phyloP scores from a whole-genome alignment of 495 filamentous ascomycete genomes.

The Saxophila tyrrhenica region DNA sequence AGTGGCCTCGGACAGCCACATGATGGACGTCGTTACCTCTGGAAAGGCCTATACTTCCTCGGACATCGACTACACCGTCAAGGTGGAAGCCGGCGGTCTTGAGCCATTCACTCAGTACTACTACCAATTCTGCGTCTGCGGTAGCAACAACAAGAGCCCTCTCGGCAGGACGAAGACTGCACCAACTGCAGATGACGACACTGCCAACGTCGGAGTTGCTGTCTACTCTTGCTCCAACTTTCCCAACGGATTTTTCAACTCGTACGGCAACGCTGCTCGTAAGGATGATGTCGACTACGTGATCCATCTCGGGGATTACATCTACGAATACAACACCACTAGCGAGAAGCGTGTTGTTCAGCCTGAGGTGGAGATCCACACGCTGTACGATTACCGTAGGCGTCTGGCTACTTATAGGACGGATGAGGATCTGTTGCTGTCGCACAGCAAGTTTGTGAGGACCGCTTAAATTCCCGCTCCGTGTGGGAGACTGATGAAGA shows the following conservation, averaged over 20 bases:
- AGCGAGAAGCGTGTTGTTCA: conserved; percentile 9
- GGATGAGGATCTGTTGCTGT: conserved; percentile 46
- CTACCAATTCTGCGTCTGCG: conserved; percentile 32
- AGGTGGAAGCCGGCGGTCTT: conserved; percentile 51
- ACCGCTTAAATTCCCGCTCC: not conserved
- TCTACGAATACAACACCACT: conserved; percentile 44
- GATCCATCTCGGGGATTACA: conserved; percentile 55
- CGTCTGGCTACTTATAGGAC: conserved; percentile 49
- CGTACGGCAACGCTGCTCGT: conserved; percentile 50
- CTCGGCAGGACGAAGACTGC: conserved; percentile 31
- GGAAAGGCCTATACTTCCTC: conserved; percentile 49
- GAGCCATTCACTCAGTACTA: conserved; percentile 49
- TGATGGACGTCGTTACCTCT: conserved; percentile 30
- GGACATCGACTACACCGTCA: conserved; percentile 59
- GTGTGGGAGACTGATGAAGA: conserved; percentile 15
- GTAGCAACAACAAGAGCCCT: conserved; percentile 25
- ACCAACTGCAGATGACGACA: conserved; percentile 23
- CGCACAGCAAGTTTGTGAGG: conserved; percentile 34
- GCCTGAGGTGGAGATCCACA: conserved; percentile 18
- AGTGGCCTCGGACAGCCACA: conserved; percentile 29
- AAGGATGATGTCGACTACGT: conserved; percentile 50
- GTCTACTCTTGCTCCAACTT: conserved; percentile 32
- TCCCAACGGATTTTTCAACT: conserved; percentile 50
- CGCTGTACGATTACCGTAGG: conserved; percentile 51
- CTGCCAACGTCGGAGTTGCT: conserved; percentile 23